Base-by-base conservation (phyloP, 2,329 filamentous ascomycete species). In the Akanthomyces muscarius region DNA sequence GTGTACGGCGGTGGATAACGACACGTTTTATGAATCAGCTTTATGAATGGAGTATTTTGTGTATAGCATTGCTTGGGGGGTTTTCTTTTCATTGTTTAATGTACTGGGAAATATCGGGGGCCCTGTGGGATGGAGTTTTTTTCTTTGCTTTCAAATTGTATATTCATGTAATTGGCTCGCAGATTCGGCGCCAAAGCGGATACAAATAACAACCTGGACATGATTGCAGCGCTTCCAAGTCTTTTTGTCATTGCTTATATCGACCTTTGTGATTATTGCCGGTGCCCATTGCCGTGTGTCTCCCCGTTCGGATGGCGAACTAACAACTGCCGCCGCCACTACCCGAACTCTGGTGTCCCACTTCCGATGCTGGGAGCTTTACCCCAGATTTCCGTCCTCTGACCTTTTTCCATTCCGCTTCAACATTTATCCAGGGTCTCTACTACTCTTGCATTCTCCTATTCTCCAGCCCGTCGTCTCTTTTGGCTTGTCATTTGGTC, bases 301-400 rank as follows among this genome's bases (percentile, higher is more conserved):
- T 30, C 28, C 33, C 33, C 8, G 21, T 48, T 42, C 50, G 55
- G 25, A 28, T 33, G 38, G 41, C 16, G n/a, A 4, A 21, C 18
- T 7, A 38, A 2, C 63, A 62, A 64, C 58, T 64, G 63, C 63
- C 63, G 63, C 57, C 45, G 30, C 47, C 53, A 47, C 38, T 57
- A 64, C 52, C 63, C 63, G 63, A 64, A 47, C 36, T 3, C 33
- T 30, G 3, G 4, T 33, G 33, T 7, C 62, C 56, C 56, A 50
- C 50, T 48, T 50, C 56, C 42, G 57, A 64, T 53, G 16, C 11
- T 28, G 10, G 18, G 50, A 23, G 33, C 33, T 36, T 28, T 62
- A 62, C 60, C 60, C 60, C 60, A 25, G 60, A 48, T 62, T 62
- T 61, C 41, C 16, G 28, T 13, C 36, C 54, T 58, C 51, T 23